phyloP scores from a whole-genome alignment of 2,329 filamentous ascomycete genomes.

The Stagonosporopsis tanaceti region DNA sequence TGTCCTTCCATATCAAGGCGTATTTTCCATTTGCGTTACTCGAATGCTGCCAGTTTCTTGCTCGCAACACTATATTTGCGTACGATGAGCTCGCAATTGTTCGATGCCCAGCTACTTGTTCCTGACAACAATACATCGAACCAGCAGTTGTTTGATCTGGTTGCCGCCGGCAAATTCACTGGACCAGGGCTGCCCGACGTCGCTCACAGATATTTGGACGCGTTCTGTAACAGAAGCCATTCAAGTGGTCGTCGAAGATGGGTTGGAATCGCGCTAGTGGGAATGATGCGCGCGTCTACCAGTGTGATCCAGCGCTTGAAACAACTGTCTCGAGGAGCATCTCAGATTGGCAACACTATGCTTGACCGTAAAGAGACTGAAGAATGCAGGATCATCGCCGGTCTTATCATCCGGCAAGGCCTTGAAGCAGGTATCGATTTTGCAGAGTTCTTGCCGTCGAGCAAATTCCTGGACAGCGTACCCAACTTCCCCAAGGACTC shows the following conservation, averaged over 20 bases:
- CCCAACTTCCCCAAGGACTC: constrained; percentile 33
- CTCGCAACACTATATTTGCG: not conserved
- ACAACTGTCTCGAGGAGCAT: constrained; percentile 17
- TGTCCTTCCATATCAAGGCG: constrained; percentile 5
- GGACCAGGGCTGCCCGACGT: constrained; percentile 19
- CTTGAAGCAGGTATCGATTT: constrained; percentile 33
- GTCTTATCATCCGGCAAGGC: constrained; percentile 39
- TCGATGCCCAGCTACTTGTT: constrained; percentile 32
- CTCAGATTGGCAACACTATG: constrained; percentile 36
- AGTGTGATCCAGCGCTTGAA: constrained; percentile 28
- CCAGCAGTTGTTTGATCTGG: constrained; percentile 26
- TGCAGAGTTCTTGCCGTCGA: constrained; percentile 38
- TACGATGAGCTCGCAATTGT: constrained; percentile 24
- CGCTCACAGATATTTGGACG: constrained; percentile 35
- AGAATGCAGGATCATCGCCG: constrained; percentile 43
- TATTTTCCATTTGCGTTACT: constrained; percentile 1
- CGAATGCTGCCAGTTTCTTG: constrained; percentile 14
- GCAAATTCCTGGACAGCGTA: constrained; percentile 30
- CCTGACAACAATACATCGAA: constrained; percentile 33
- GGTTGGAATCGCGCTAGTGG: constrained; percentile 41
- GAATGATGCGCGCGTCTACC: constrained; percentile 33
- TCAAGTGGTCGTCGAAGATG: constrained; percentile 38
- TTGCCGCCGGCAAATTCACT: constrained; percentile 21
- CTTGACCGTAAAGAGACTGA: constrained; percentile 33
- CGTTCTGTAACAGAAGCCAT: constrained; percentile 34